Base-by-base conservation (phyloP, 2,329 filamentous ascomycete genomes). In the Boeremia lycopersici region DNA sequence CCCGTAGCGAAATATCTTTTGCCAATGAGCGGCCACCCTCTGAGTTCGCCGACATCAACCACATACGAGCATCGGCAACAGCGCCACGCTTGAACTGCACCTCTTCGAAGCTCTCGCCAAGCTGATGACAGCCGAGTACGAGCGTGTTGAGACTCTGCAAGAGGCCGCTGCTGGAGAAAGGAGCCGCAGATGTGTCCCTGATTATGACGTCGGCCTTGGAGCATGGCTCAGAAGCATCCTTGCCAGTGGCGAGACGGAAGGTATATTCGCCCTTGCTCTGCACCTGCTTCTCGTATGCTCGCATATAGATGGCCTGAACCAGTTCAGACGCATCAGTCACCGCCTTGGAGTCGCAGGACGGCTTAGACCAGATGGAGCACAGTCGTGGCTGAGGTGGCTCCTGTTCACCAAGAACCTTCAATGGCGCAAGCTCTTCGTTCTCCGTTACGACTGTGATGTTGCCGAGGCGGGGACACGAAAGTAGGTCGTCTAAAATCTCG, bases 11-110 rank as follows among this genome's bases (percentile, higher is more conserved):
- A 53, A 74, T 61, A 46, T 74, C 72, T 59, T 71, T 74, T 43
- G 71, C 69, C 59, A 74, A 60, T 54, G 70, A 68, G 9, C 70
- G 69, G 9, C 71, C 72, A 15, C 65, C 69, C 10, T 71, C 68
- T 1, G 68, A 69, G 42, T 67, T 63, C 13, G 69, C 67, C 15
- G 68, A 68, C 47, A 74, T 63, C 58, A 74, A 59, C 66, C 70
- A 74, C 58, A 73, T 62, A 35, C 61, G 62, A 41, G 59, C 57
- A 19, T 65, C 61, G 17, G 61, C 64, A 34, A 72, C 70, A 9
- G 62, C 62, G 12, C 67, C 68, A 15, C 69, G 70, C 60, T 74
- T 74, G 67, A 74, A 74, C 35, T 71, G 70, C 48, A 74, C 69
- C 56, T 74, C 72, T 47, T 74, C 65, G 36, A 74, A 61, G 63